Evolutionary conservation across 345 rosid species (phyloP).

Genomic region (Dovyalis caffra): DNA sequence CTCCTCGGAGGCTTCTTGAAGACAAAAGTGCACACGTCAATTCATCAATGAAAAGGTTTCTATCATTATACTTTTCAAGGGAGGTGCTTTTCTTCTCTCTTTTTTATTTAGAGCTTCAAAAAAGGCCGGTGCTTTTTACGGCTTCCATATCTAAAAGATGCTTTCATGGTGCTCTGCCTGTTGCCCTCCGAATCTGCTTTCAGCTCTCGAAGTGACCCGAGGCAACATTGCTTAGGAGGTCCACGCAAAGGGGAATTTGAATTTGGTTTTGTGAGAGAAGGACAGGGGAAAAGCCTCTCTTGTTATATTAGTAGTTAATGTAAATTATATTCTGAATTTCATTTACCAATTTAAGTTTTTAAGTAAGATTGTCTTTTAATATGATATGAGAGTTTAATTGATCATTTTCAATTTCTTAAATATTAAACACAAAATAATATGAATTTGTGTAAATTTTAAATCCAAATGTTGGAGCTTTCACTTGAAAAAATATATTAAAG

Average conservation of each 20-base stretch:
- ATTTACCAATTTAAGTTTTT: too few species aligned
- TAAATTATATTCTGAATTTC: too few species aligned
- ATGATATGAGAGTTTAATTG: too few species aligned
- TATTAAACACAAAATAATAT: too few species aligned
- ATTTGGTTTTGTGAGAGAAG: slow-evolving; percentile 24
- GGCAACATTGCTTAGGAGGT: slow-evolving; percentile 25
- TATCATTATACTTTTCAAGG: slow-evolving; percentile 47
- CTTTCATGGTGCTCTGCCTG: slow-evolving; percentile 14
- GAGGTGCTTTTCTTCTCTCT: background rate
- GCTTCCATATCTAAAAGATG: slow-evolving; percentile 51
- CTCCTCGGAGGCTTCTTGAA: slow-evolving; percentile 49
- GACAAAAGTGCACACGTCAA: slow-evolving; percentile 53
- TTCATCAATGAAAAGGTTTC: slow-evolving; percentile 44
- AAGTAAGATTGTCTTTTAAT: too few species aligned
- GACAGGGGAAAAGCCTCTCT: slow-evolving; percentile 29
- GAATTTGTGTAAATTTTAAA: too few species aligned
- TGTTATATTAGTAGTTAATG: too few species aligned
- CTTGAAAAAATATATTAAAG: too few species aligned
- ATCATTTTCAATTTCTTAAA: too few species aligned
- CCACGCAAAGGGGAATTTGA: slow-evolving; percentile 14
- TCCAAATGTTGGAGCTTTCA: too few species aligned
- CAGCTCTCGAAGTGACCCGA: slow-evolving; percentile 44
- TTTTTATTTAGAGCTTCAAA: slow-evolving; percentile 16
- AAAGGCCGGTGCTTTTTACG: slow-evolving; percentile 40
- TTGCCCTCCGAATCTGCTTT: slow-evolving; percentile 43